Evolutionary conservation across 306 rosid species (phyloP), one percentile per base, ranked within the genome.

Genomic region (Quercus wislizeni): DNA sequence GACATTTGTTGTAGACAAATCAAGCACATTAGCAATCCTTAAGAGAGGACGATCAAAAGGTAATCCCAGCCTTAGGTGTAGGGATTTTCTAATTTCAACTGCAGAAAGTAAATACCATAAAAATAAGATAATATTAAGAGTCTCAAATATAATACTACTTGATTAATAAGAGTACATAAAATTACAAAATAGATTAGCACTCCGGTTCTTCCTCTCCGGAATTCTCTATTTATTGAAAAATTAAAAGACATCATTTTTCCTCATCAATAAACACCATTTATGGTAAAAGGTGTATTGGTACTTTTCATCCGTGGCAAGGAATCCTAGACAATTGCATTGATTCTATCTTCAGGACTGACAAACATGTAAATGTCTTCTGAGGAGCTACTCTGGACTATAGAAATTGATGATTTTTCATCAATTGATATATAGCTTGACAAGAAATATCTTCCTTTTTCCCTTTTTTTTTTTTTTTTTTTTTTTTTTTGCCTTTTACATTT

Each of bases 21-120:
- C 84, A 80, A 93, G 83, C 74, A 98, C 94, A 72, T 89, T 95
- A 63, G 97, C 93, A 79, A 86, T 84, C 90, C 99, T 95, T 55
- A 95, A 76, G 81, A 92, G 98, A 75, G 99, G 98, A 61, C 96
- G 98, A 76, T 95, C 98, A 82, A 78, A 83, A 71, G 94, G 98
- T 79, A 95, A 84, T 79, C 99, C 99, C 80, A 92, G 79, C 76
- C 97, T 89, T 63, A 90, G 80, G 81, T 95, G 99, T 62, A 95
- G 83, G 79, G 97, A 86, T 86, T 83, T 91, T 86, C 99, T 88
- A 71, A 87, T 85, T 80, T 92, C 99, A 87, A 95, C 99, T 95
- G 88, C 73, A 88, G 83, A 86, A 80, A 55, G 83, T 21, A 82
- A 87, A 62, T 0, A 69, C 9, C 27, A 27, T 20, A 2, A 69